phyloP scores from a whole-genome alignment of 129 eudicot genomes.

The Scalesia atractyloides region DNA sequence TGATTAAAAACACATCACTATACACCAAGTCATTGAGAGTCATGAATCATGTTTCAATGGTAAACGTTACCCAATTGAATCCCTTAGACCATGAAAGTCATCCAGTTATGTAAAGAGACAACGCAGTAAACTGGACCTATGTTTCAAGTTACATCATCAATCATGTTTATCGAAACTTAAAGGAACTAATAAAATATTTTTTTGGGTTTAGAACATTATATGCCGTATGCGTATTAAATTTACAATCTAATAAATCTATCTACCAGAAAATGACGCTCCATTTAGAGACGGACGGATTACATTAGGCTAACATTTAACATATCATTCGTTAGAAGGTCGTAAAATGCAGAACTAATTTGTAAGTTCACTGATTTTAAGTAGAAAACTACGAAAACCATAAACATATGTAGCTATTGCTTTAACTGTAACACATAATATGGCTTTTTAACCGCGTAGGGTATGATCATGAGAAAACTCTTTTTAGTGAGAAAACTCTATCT shows the following conservation, averaged over 20 bases:
- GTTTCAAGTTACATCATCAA: background rate
- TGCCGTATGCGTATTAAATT: background rate
- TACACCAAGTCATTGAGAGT: background rate
- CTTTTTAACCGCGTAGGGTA: no score
- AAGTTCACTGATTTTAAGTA: background rate
- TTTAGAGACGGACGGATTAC: background rate
- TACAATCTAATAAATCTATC: background rate
- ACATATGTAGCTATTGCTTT: no score
- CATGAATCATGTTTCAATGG: background rate
- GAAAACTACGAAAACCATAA: background rate
- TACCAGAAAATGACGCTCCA: background rate
- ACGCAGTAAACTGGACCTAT: background rate
- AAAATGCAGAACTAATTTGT: no score
- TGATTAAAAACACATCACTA: conserved; percentile 4
- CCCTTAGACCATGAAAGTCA: background rate
- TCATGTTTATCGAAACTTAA: background rate
- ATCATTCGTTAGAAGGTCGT: background rate
- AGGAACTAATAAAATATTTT: background rate
- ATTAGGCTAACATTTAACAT: background rate
- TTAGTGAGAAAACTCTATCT: no score
- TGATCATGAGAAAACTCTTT: no score
- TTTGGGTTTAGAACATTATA: background rate
- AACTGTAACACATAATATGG: no score
- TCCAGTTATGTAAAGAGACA: background rate
- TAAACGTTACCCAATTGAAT: background rate